These are phyloP conservation scores for Calonectria naviculata DNA, from an alignment of 2,329 filamentous ascomycete species.

Conservation along the genomic window DNA sequence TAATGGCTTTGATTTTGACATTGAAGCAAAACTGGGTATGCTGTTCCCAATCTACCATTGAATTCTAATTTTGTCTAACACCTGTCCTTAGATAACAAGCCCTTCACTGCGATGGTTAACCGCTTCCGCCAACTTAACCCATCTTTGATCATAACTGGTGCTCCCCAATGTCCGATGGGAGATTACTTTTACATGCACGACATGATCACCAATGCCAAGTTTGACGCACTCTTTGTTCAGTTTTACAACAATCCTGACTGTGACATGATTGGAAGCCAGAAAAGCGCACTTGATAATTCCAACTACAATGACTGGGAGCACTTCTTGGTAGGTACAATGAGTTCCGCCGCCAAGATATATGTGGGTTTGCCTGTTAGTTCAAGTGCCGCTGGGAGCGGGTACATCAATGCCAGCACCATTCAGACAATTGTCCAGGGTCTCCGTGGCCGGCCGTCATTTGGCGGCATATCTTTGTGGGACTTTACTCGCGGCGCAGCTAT, in stretches of 20 bases:
- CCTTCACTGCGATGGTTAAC: conserved; percentile 53
- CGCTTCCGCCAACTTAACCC: conserved; percentile 46
- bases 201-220: conserved; percentile 52
- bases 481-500: conserved; percentile 47
- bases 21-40: conserved; percentile 49
- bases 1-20: conserved; percentile 57
- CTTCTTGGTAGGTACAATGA: conserved; percentile 47
- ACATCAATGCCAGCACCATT: conserved; percentile 47
- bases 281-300: conserved; percentile 44
- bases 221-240: conserved; percentile 59
- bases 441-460: conserved; percentile 52
- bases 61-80: neutral
- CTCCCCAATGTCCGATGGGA: conserved; percentile 56
- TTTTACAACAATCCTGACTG: conserved; percentile 61
- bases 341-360: conserved; percentile 56
- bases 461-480: conserved; percentile 61
- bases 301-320: conserved; percentile 57
- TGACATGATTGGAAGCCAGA: conserved; percentile 44
- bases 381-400: conserved; percentile 43
- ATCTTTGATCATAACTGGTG: conserved; percentile 53
- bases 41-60: neutral
- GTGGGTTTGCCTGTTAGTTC: conserved; percentile 55
- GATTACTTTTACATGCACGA: conserved; percentile 47
- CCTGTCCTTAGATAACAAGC: conserved; percentile 41
- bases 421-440: conserved; percentile 52